Evolutionary conservation across 257 asterid species (phyloP).

Genomic region (Nicotiana attenuata): DNA sequence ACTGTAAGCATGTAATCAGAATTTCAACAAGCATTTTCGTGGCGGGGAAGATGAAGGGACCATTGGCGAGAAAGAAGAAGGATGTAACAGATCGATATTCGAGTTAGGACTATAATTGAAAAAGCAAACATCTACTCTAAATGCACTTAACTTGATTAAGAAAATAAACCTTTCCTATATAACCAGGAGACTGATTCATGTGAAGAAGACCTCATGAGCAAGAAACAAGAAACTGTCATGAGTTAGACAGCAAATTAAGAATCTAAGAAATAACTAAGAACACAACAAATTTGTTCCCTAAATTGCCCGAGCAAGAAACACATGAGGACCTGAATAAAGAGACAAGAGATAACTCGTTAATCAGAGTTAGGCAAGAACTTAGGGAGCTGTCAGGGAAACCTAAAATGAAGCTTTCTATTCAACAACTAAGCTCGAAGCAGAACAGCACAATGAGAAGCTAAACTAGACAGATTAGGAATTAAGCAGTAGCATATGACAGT

Average conservation of each 20-base stretch:
- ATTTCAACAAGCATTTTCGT: not conserved
- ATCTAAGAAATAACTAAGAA: not conserved
- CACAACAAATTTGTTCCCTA: not conserved
- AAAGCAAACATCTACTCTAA: slow-evolving; percentile 9
- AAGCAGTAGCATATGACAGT: not conserved
- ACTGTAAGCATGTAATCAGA: not conserved
- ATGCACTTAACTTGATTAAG: not conserved
- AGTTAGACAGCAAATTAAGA: not conserved
- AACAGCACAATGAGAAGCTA: not conserved
- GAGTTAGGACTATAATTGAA: not conserved
- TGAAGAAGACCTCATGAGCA: not conserved
- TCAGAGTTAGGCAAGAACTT: not conserved
- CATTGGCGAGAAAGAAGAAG: not conserved
- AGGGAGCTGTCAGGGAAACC: not conserved
- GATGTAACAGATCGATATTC: not conserved
- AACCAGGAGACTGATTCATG: not conserved
- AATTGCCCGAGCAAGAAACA: not conserved
- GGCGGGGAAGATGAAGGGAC: not conserved
- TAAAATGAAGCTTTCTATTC: not conserved
- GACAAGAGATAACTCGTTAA: not conserved
- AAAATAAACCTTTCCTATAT: not conserved
- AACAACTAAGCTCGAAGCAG: not conserved
- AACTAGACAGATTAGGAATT: not conserved
- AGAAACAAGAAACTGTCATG: not conserved
- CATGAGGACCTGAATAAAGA: not conserved